These are phyloP conservation scores for Candida parachauliodes DNA, from an alignment of 805 yeast species.

Conservation along the genomic window DNA sequence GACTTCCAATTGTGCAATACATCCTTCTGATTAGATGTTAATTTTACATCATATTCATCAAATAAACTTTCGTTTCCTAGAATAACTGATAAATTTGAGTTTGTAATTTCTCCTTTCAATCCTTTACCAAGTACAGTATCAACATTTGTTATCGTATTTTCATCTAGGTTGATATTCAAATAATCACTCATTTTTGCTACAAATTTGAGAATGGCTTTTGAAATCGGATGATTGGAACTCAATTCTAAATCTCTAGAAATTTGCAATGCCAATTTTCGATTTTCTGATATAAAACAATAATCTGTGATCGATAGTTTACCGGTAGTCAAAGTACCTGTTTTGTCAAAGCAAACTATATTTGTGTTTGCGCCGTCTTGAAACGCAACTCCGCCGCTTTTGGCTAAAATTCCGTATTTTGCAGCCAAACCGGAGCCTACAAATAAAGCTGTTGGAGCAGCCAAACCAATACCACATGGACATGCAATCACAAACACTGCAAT, in stretches of 20 bases:
- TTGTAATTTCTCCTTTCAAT: constrained; percentile 39
- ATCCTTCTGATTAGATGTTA: constrained; percentile 26
- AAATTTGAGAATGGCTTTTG: constrained; percentile 48
- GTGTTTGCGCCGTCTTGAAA: constrained; percentile 71
- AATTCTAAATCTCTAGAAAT: constrained; percentile 56
- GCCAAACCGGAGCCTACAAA: constrained; percentile 79
- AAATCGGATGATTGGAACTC: constrained; percentile 67
- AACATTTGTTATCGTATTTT: constrained; percentile 42
- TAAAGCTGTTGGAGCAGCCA: constrained; percentile 82
- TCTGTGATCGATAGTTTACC: constrained; percentile 60
- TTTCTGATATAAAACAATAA: constrained; percentile 25
- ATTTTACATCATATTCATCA: constrained; percentile 40
- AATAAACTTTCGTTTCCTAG: constrained; percentile 63
- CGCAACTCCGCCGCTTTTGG: constrained; percentile 79
- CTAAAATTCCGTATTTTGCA: constrained; percentile 71
- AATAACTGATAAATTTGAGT: constrained; percentile 23
- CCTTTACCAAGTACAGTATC: constrained; percentile 63
- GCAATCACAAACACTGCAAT: constrained; percentile 80
- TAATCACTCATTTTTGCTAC: constrained; percentile 27
- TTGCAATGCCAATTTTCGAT: constrained; percentile 36
- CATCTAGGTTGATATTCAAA: constrained; percentile 17
- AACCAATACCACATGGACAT: constrained; percentile 82
- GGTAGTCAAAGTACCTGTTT: constrained; percentile 74
- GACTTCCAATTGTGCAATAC: constrained; percentile 52
- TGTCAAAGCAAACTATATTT: constrained; percentile 68